These are phyloP conservation scores for Sicyos baderoa DNA, from an alignment of 306 rosid genomes.

Conservation along the genomic window DNA sequence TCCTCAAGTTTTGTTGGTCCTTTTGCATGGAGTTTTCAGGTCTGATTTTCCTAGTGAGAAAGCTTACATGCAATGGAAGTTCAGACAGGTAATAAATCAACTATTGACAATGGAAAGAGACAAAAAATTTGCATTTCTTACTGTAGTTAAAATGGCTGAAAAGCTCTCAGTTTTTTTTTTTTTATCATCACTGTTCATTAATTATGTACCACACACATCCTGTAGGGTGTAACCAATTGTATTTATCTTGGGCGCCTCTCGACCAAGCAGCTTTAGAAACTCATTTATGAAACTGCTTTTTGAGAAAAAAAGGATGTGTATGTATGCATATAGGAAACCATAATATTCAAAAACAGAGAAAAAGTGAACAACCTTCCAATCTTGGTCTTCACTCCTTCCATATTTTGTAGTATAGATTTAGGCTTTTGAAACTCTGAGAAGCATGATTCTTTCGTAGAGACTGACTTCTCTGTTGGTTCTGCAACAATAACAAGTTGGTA, in stretches of 20 bases:
- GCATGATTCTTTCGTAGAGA: background rate
- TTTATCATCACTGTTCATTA: background rate
- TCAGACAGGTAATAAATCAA: slow-evolving; percentile 35
- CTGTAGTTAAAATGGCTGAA: background rate
- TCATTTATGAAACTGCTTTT: background rate
- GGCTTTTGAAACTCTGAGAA: slow-evolving; percentile 4
- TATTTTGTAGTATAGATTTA: background rate
- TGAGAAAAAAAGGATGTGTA: background rate
- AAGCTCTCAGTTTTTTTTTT: background rate
- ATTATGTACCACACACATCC: background rate
- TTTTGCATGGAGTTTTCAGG: slow-evolving; percentile 35
- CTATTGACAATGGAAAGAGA: background rate
- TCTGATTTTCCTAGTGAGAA: slow-evolving; percentile 41
- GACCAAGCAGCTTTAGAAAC: background rate
- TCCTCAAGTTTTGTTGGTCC: slow-evolving; percentile 44
- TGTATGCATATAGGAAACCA: background rate
- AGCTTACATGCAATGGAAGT: slow-evolving; percentile 44
- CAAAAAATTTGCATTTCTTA: background rate
- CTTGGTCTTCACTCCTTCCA: background rate
- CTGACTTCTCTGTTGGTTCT: background rate
- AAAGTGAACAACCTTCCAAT: background rate
- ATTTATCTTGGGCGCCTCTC: background rate
- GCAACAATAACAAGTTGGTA: background rate
- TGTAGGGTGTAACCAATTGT: background rate
- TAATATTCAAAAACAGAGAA: background rate